A percentile compares a stretch with the other conserved stretches of the same genome.
These are phyloP conservation scores for Eustoma russellianum DNA, from an alignment of 257 asterid genomes.

Conservation along the genomic window DNA sequence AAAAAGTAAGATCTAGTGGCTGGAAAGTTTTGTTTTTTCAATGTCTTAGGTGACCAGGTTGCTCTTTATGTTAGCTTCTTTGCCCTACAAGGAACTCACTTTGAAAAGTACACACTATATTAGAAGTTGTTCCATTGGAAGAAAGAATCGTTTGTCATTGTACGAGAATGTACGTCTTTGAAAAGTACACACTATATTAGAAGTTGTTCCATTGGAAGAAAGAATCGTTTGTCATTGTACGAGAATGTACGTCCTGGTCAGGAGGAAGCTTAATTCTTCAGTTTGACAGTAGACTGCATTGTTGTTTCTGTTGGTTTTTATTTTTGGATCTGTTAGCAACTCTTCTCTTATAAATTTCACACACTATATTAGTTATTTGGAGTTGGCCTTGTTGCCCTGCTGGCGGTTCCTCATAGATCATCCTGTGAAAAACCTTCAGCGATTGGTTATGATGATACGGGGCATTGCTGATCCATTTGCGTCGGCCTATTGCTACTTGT, in stretches of 20 bases:
- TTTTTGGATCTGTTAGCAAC: too few species aligned
- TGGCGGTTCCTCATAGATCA: conserved; percentile 61
- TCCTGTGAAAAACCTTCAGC: conserved; percentile 51
- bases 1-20: too few species aligned
- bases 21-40: too few species aligned
- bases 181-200: background rate
- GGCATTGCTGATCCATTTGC: too few species aligned
- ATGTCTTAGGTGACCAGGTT: too few species aligned
- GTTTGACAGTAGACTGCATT: background rate
- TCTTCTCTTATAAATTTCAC: background rate
- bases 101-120: background rate
- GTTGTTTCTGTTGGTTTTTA: background rate
- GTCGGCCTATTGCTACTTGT: too few species aligned
- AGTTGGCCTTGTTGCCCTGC: conserved; percentile 68
- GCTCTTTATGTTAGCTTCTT: background rate
- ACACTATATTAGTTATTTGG: conserved; percentile 56
- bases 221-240: background rate
- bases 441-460: conserved; percentile 68
- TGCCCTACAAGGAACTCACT: background rate
- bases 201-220: background rate
- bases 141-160: background rate
- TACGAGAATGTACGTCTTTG: too few species aligned
- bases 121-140: background rate
- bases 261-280: background rate
- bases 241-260: too few species aligned